Base-by-base conservation (phyloP, 805 yeast genomes). In the Torulaspora indica region DNA sequence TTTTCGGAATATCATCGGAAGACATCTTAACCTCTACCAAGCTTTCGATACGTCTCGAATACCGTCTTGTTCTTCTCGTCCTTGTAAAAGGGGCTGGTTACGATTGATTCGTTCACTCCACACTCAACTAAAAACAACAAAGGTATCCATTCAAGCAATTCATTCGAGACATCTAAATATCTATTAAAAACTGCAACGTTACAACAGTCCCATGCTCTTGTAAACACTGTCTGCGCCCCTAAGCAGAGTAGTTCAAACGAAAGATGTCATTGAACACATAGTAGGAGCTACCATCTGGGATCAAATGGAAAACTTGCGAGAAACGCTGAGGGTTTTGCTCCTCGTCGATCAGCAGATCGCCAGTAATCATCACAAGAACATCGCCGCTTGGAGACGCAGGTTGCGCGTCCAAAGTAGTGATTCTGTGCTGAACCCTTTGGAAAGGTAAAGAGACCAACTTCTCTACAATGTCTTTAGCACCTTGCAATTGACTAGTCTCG, bases 311-410 rank as follows among this genome's bases (percentile, higher is more conserved):
- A 38, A 88, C 95, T 73, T 93, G 98, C 25, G 98, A 87, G 72
- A 90, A 93, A 71, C 96, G 82, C 71, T 91, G 97, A 45, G 97
- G 80, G 69, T 88, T 89, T 65, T 82, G 85, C 74, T 93, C 98
- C 52, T 91, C 98, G 66, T 93, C 98, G 52, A 75, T 70, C 58
- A 89, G 70, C 54, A 93, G 77, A 69, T 87, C 96, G 52, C 98
- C 98, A 43, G 98, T 93, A 58, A 93, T 97, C 93, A 93, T 83
- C 42, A 91, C 98, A 58, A 93, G 75, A 44, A 93, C 95, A 64
- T 91, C 97, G 51, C 93, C 91, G 57, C 74, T 78, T 47, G 95
- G 87, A 46, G 95, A 84, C 30, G 95, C 96, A 39, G 98, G 98
- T 72, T 93, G 98, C 36, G 98, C 98, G 62, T 93, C 98, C 63